phyloP scores from a whole-genome alignment of 129 eudicot genomes.

The Rutidosis leptorrhynchoides region DNA sequence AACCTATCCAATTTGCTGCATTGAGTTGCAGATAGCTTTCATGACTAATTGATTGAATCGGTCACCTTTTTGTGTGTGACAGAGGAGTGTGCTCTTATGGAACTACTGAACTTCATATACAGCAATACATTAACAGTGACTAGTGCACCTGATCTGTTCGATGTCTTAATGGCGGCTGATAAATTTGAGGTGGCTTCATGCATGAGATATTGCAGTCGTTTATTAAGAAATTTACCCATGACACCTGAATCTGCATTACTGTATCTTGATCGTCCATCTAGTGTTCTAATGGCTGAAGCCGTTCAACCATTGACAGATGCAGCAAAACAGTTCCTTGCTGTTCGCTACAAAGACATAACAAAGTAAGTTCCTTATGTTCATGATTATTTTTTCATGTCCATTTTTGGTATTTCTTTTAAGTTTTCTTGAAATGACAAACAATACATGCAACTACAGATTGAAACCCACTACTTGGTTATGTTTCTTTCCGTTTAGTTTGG shows the following conservation, averaged over 20 bases:
- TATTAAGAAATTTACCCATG: constrained; percentile 60
- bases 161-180: constrained; percentile 79
- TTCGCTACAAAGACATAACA: constrained; percentile 62
- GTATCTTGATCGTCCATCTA: constrained; percentile 67
- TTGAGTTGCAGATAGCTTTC: not conserved
- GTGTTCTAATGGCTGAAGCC: constrained; percentile 75
- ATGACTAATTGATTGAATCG: not conserved
- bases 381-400: not conserved
- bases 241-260: constrained; percentile 76
- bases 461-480: too few species aligned
- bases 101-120: constrained; percentile 78
- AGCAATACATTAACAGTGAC: constrained; percentile 60
- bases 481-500: too few species aligned
- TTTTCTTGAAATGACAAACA: too few species aligned
- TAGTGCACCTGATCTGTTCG: constrained; percentile 58
- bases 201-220: constrained; percentile 69
- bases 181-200: constrained; percentile 79
- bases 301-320: constrained; percentile 82
- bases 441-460: too few species aligned
- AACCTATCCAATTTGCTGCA: not conserved
- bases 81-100: constrained; percentile 85
- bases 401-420: too few species aligned
- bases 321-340: constrained; percentile 69
- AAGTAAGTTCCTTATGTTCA: constrained; percentile 39
- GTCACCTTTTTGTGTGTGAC: constrained; percentile 29